Conservation (phyloP, 2,329 filamentous ascomycete species). For the Calonectria pauciramosa region DNA sequence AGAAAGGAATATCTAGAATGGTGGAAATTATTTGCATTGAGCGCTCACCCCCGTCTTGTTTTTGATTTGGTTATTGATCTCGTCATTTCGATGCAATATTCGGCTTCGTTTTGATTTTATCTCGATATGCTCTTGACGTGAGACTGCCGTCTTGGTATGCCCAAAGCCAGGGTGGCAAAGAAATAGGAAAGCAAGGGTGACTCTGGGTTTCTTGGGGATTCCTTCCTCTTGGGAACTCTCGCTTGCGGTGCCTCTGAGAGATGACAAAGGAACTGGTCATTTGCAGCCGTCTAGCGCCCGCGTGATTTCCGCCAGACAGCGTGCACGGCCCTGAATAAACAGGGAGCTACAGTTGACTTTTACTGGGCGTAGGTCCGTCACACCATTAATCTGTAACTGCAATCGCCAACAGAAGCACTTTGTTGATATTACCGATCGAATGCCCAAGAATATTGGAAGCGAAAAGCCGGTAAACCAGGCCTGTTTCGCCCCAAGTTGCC, state of each 20-base stretch:
- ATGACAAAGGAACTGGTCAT: neutral
- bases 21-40: neutral
- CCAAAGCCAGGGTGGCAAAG: neutral
- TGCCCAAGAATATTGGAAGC: neutral
- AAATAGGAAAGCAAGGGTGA: neutral
- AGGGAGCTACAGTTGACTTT: neutral
- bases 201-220: neutral
- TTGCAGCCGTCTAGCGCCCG: neutral
- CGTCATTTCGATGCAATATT: neutral
- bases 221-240: neutral
- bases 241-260: neutral
- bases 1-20: neutral
- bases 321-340: neutral
- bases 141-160: neutral
- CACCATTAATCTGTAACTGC: neutral
- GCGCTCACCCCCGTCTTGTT: neutral
- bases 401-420: neutral
- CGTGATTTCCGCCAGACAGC: neutral
- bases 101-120: neutral
- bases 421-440: neutral
- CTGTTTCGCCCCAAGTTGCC: rapidly evolving
- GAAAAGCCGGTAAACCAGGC: neutral
- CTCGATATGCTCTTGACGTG: neutral
- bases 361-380: neutral
- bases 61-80: neutral